Conservation (phyloP, 2,329 filamentous ascomycete species). For the Coniosporium tulheliwenetii region DNA sequence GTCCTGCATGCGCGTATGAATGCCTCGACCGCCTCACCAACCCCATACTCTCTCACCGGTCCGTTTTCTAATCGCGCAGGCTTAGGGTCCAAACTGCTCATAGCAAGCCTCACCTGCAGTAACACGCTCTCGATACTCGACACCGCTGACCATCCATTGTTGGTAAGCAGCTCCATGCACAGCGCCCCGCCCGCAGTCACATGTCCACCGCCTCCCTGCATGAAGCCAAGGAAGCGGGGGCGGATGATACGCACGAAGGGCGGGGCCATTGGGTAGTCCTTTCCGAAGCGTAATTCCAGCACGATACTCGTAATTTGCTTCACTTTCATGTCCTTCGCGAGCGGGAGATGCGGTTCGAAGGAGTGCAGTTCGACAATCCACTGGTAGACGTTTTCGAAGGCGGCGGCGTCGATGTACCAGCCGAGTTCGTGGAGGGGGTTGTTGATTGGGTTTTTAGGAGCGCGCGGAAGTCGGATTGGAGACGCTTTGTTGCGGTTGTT, state of each 20-base stretch:
- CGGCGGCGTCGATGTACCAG: slow-evolving; percentile 61
- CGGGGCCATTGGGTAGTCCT: slow-evolving; percentile 59
- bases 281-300: slow-evolving; percentile 67
- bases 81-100: slow-evolving; percentile 49
- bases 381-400: slow-evolving; percentile 64
- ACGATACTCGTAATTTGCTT: slow-evolving; percentile 51
- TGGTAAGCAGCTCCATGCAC: slow-evolving; percentile 69
- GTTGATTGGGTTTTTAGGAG: slow-evolving; percentile 48
- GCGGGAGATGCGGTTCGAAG: slow-evolving; percentile 52
- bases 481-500: slow-evolving; percentile 39
- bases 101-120: slow-evolving; percentile 63
- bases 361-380: slow-evolving; percentile 86
- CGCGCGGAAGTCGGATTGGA: slow-evolving; percentile 49
- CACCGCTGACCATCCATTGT: slow-evolving; percentile 63
- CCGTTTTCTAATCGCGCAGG: slow-evolving; percentile 50
- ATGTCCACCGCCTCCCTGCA: slow-evolving; percentile 64
- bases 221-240: slow-evolving; percentile 62
- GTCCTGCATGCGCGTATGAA: slow-evolving; percentile 50
- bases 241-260: slow-evolving; percentile 75
- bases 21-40: slow-evolving; percentile 57
- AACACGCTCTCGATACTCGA: slow-evolving; percentile 65
- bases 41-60: slow-evolving; percentile 38
- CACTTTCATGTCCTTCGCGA: slow-evolving; percentile 59
- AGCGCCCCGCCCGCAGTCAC: slow-evolving; percentile 74
- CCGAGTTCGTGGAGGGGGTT: slow-evolving; percentile 50